Evolutionary conservation across 257 asterid genomes (phyloP).

Genomic region (Nemophila menziesii): DNA sequence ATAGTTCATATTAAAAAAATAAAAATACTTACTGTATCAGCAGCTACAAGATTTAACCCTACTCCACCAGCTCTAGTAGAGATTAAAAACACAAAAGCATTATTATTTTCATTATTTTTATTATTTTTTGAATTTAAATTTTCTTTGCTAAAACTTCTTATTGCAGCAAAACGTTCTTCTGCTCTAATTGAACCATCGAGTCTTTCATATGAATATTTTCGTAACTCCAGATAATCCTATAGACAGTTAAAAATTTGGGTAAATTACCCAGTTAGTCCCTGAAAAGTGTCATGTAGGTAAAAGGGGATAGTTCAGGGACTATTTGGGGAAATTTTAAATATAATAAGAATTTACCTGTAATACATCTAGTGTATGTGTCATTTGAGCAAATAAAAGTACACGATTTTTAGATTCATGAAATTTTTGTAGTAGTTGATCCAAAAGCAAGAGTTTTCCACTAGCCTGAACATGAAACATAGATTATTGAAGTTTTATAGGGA

Average conservation of each 20-base stretch:
- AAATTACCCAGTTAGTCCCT: background rate
- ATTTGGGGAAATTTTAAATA: conserved; percentile 2
- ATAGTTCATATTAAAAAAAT: too few species aligned
- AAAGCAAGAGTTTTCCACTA: conserved; percentile 74
- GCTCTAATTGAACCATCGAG: conserved; percentile 96
- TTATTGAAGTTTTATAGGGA: too few species aligned
- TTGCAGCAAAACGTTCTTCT: conserved; percentile 94
- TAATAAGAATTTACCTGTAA: conserved; percentile 50
- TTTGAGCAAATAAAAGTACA: conserved; percentile 83
- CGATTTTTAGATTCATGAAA: conserved; percentile 63
- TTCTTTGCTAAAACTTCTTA: conserved; percentile 65
- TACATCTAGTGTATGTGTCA: conserved; percentile 91
- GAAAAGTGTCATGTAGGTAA: background rate
- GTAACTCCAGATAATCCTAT: conserved; percentile 81
- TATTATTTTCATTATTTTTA: conserved; percentile 26
- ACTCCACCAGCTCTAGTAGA: conserved; percentile 99
- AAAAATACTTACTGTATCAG: conserved; percentile 76
- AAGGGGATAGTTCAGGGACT: conserved; percentile 4
- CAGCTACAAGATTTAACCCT: conserved; percentile 94
- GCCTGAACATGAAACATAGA: conserved; percentile 39
- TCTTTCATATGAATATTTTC: conserved; percentile 83
- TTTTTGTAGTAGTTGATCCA: conserved; percentile 69
- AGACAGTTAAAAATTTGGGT: background rate
- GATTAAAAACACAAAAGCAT: conserved; percentile 70
- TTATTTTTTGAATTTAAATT: conserved; percentile 21